These are phyloP conservation scores for Tagetes patula DNA, from an alignment of 129 eudicot genomes.

Conservation along the genomic window DNA sequence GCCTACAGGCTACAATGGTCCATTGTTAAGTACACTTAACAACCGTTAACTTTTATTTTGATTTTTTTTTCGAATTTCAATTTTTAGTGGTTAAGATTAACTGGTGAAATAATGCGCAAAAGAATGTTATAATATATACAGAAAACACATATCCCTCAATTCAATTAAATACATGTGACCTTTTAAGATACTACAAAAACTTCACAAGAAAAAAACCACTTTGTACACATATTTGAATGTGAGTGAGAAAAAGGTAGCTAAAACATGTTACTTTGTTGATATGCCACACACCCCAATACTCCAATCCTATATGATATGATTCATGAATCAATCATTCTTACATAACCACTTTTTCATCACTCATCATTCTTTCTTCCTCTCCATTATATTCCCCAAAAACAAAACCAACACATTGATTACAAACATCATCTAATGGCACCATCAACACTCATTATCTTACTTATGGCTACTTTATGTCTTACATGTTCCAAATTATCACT, in stretches of 20 bases:
- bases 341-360: conserved; percentile 22
- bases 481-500: conserved; percentile 26
- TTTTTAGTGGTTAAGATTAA: too few relatives aligned
- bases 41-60: too few relatives aligned
- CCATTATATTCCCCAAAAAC: neutral
- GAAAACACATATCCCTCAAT: too few relatives aligned
- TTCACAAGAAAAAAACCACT: too few relatives aligned
- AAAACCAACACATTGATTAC: conserved; percentile 29
- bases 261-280: conserved; percentile 34
- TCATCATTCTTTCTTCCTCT: conserved; percentile 24
- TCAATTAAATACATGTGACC: too few relatives aligned
- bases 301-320: conserved; percentile 34
- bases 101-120: too few relatives aligned
- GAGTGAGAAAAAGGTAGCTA: conserved; percentile 5
- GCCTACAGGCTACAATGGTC: too few relatives aligned
- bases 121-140: too few relatives aligned
- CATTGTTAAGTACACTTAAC: too few relatives aligned
- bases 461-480: conserved; percentile 23
- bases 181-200: too few relatives aligned
- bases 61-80: too few relatives aligned
- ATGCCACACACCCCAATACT: conserved; percentile 20
- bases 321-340: conserved; percentile 32
- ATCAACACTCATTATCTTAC: conserved; percentile 24
- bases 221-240: neutral
- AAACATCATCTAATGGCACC: conserved; percentile 51